Base-by-base conservation (phyloP, 2,329 filamentous ascomycete genomes). In the Calonectria crousiana region DNA sequence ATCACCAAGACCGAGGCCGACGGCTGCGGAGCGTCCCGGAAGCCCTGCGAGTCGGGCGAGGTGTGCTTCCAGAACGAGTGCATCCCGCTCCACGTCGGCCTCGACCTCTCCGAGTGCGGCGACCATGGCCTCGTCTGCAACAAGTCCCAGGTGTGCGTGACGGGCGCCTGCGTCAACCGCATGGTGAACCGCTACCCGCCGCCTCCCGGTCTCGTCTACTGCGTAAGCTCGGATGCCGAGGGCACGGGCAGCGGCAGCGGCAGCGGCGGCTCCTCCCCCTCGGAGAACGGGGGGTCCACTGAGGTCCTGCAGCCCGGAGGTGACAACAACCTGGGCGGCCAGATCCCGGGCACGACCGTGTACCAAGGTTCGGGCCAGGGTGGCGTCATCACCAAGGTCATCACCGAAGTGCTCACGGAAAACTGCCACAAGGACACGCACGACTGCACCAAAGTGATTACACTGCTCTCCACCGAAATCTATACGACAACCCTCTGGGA, bases 11-110 rank as follows among this genome's bases (percentile, higher is more conserved):
- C 52, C 2, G 68, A 67, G 10, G 20, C 69, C 23, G 60, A 71
- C 10, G 60, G 51, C 14, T 74, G 72, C 47, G 72, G 68, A 49
- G 47, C 64, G 13, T 71, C 68, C 20, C 62, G 49, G n/a, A 68
- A 67, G 62, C 72, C 68, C 13, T 74, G 72, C 47, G 64, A 64
- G 18, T 71, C 72, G 18, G 72, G 72, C 56, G 64, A 71, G 28
- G 64, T 74, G 20, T 74, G 72, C 44, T 74, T 41, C 18, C 53
- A 71, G 23, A 41, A 71, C 56, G 6, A 47, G 32, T 74, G 72
- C 36, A 30, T 74, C 11, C 62, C 72, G 14, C 62, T 74, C 20
- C 72, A 74, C n/a, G 51, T 74, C n/a, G 72, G 72, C 16, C n/a
- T 71, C 20, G 72, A 74, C 26, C 68, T 44, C 20, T 67, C 62